Base-by-base conservation (phyloP, 129 eudicot genomes). In the Ambrosia trifida region DNA sequence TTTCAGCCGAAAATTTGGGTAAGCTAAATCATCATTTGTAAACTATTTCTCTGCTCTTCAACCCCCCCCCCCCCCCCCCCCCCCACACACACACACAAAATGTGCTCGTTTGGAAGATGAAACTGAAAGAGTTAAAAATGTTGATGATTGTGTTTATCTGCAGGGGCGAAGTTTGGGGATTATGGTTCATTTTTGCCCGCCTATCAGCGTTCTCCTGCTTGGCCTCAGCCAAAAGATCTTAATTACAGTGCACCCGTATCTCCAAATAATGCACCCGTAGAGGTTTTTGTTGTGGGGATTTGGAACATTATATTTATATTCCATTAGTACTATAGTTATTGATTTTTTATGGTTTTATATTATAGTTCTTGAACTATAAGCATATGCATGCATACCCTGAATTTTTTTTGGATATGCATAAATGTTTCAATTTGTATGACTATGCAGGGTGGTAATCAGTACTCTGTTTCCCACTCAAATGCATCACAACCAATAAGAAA, bases 1-100 rank as follows among this genome's bases (percentile, higher is more conserved):
- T 83, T 66, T 85, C 98, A 30, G 90, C 93, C 46, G 98, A 94
- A 81, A 94, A 87, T 77, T 72, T 94, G 86, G 98, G 98, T 94
- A 82, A 85, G 93, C 79, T 36, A 61, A 58, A n/a, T n/a, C n/a
- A n/a, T n/a, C n/a, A n/a, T n/a, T n/a, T n/a, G n/a, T n/a, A n/a
- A n/a, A n/a, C n/a, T n/a, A n/a, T n/a, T 4, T 40, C 9, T 40
- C 44, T 40, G 44, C 6, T 40, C 9, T 10, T 40, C 5, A 2
- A 10, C 44, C 14, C 33, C 17, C 24, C 20, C 12, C 11, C 28
- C 57, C 57, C 4, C n/a, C n/a, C n/a, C n/a, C n/a, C n/a, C n/a
- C n/a, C n/a, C n/a, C n/a, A n/a, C n/a, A n/a, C n/a, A n/a, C n/a
- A 13, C 14, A 11, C 56, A 53, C 19, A 24, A 53, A 53, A 24